Conservation (phyloP, 768 basidiomycete species). For the Russula sp. region DNA sequence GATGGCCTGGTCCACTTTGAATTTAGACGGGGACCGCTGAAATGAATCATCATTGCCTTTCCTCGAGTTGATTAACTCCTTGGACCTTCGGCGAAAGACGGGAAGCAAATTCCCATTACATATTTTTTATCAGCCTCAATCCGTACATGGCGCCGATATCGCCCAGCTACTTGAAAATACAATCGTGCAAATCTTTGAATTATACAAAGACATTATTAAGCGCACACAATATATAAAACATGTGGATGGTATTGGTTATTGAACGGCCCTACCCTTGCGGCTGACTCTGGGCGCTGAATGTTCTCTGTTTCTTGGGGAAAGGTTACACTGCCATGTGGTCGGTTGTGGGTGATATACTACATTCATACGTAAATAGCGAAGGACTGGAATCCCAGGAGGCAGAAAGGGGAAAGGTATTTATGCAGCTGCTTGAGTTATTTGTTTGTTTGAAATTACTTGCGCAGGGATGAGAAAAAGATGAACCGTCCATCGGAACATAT, state of each 20-base stretch:
- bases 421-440: slow-evolving; percentile 3
- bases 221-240: neutral
- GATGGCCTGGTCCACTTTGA: neutral
- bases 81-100: neutral
- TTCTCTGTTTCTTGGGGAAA: neutral
- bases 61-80: neutral
- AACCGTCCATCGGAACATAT: neutral
- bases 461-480: neutral
- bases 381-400: neutral
- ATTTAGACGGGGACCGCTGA: neutral
- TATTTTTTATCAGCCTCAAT: neutral
- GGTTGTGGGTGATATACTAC: slow-evolving; percentile 8
- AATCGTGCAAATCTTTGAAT: neutral
- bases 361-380: slow-evolving; percentile 3
- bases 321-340: neutral
- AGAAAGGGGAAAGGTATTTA: neutral
- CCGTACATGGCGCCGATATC: neutral
- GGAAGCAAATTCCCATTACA: neutral
- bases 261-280: neutral
- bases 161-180: neutral
- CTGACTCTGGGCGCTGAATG: neutral
- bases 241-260: neutral
- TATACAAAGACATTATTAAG: slow-evolving; percentile 5
- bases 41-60: neutral
- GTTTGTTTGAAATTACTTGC: slow-evolving; percentile 6